Percentiles rank a stretch among this genome's conserved stretches.
Evolutionary conservation across 495 filamentous ascomycete species (phyloP).

Genomic region (Talaromyces liani): DNA sequence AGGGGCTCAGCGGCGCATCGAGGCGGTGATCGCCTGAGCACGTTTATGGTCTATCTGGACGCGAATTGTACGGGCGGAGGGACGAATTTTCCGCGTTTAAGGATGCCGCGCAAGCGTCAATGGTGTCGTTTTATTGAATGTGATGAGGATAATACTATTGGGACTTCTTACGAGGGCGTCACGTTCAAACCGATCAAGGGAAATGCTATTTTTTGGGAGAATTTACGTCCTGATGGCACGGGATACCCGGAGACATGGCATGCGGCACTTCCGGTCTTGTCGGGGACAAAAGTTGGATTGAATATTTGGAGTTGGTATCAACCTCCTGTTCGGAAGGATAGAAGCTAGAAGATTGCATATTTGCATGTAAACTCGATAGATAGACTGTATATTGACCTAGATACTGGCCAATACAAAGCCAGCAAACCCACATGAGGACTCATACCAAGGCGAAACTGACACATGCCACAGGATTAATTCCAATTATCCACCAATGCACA

Average conservation of each 20-base stretch:
- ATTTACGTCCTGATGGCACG: conserved; percentile 52
- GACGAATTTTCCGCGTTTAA: conserved; percentile 50
- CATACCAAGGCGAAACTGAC: too few relatives aligned
- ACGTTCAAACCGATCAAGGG: conserved; percentile 45
- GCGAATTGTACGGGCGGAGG: conserved; percentile 54
- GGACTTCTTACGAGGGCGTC: conserved; percentile 8
- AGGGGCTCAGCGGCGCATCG: conserved; percentile 27
- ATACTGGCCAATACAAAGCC: not conserved
- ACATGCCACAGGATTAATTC: not conserved
- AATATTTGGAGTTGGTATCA: conserved; percentile 58
- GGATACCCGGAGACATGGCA: conserved; percentile 64
- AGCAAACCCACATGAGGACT: not conserved
- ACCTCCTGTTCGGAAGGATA: not conserved
- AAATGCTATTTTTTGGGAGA: conserved; percentile 76
- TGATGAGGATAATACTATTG: conserved; percentile 54
- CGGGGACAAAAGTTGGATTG: conserved; percentile 69
- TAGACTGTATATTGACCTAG: not conserved
- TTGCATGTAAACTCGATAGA: not conserved
- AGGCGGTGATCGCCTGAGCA: conserved; percentile 41
- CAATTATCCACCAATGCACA: not conserved
- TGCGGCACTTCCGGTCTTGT: conserved; percentile 60
- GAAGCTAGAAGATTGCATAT: not conserved
- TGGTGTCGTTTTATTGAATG: conserved; percentile 61
- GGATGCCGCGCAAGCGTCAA: conserved; percentile 23
- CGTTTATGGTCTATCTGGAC: conserved; percentile 58